Base-by-base conservation (phyloP, 176 grass and related monocot species). In the Oryza coarctata region DNA sequence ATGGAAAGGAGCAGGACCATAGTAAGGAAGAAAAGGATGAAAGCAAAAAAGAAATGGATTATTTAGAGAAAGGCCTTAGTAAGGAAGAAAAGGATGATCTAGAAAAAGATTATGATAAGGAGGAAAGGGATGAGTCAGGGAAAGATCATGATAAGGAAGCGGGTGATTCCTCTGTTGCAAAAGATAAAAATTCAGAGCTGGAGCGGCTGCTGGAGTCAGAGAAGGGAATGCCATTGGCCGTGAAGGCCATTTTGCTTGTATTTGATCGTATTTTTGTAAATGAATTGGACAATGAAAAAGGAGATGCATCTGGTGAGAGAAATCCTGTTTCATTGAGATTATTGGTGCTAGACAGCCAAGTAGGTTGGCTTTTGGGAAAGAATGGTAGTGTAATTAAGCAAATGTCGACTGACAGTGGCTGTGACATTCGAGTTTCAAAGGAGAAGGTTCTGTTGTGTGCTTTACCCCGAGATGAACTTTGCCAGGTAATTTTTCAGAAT, bases 321-420 rank as follows among this genome's bases (percentile, higher is more conserved):
- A 23, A 50, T 74, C 77, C 75, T 85, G 85, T 99, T 88, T 90
- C 85, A 70, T 76, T 94, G 15, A 87, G 87, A 73, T 85, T 99
- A 78, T 67, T 99, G 87, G 90, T 99, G 65, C 84, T 93, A 34
- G 91, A 90, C 60, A 84, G 85, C 64, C 96, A 99, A 86, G 96
- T 94, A 6, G 96, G 96, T 49, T 93, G 82, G 58, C 90, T 99
- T 77, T 71, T 99, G 68, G 96, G 96, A 5, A 99, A 92, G 76
- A 81, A 80, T 20, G 96, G 91, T 68, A 88, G 86, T 77, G 79
- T 95, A 31, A 75, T 99, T 78, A 95, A 94, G 70, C 87, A 93
- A 88, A 88, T 99, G 81, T 93, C 89, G 31, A 83, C 86, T 78
- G 93, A 92, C 60, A 95, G 71, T 61, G 80, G 93, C 49, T 90